These are phyloP conservation scores for Trichocomaceae sp. DNA, from an alignment of 2,329 filamentous ascomycete species.

Conservation along the genomic window DNA sequence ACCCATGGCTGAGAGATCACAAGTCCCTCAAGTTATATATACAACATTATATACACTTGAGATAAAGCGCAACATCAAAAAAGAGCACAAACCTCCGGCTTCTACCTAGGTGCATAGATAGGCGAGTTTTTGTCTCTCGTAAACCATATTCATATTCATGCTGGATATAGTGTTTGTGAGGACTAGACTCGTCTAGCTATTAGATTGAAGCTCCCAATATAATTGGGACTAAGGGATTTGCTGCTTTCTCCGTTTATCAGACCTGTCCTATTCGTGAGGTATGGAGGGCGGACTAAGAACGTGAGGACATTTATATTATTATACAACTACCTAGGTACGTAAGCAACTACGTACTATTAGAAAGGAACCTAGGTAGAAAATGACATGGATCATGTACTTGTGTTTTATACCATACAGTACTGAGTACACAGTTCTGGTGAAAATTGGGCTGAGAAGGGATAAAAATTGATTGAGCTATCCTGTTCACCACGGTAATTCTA, in stretches of 20 bases:
- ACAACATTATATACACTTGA: neutral
- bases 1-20: constrained; percentile 47
- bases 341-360: too few species aligned
- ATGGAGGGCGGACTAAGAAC: constrained; percentile 53
- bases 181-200: neutral
- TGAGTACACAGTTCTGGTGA: too few species aligned
- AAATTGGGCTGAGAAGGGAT: constrained; percentile 52
- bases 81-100: neutral
- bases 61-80: neutral
- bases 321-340: too few species aligned
- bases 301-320: constrained; percentile 39
- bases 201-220: constrained; percentile 19
- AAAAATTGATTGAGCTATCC: constrained; percentile 39
- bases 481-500: constrained; percentile 59
- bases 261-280: constrained; percentile 46
- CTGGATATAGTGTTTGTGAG: constrained; percentile 3
- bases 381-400: too few species aligned
- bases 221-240: constrained; percentile 16
- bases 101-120: neutral
- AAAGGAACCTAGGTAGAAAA: too few species aligned
- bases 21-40: constrained; percentile 29
- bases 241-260: constrained; percentile 45
- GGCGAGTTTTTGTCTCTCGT: neutral
- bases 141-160: constrained; percentile 2
- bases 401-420: neutral